These are phyloP conservation scores for Conticribra guillardii DNA, from an alignment of 108 stramenopile species.

Conservation along the genomic window DNA sequence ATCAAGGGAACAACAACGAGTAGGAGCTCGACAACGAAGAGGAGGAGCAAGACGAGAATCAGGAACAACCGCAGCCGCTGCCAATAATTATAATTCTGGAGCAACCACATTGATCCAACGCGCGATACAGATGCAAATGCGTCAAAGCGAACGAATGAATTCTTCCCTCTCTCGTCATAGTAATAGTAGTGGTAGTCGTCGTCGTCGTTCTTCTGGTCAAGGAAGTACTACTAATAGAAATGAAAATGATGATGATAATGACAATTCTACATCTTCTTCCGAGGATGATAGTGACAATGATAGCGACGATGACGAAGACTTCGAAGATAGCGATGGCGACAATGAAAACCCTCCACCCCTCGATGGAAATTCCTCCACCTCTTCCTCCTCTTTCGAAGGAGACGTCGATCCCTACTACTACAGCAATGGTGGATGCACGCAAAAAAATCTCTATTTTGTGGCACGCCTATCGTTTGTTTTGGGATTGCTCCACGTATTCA, in stretches of 20 bases:
- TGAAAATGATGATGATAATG: conserved; percentile 7
- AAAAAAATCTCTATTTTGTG: conserved; percentile 32
- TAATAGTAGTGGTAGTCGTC: too few relatives aligned
- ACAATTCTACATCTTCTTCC: background rate
- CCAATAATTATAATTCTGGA: background rate
- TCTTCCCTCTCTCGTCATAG: conserved; percentile 1
- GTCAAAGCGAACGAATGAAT: conserved; percentile 25
- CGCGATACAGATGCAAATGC: conserved; percentile 31
- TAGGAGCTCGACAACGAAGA: background rate
- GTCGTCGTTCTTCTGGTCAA: too few relatives aligned
- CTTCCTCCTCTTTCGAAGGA: background rate
- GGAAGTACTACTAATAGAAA: background rate
- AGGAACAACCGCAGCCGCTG: background rate
- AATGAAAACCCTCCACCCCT: too few relatives aligned
- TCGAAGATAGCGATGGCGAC: background rate
- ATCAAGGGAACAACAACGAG: too few relatives aligned
- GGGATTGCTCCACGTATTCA: conserved; percentile 37
- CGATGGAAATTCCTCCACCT: background rate
- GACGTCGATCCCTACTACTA: background rate
- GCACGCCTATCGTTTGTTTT: conserved; percentile 33
- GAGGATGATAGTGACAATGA: conserved; percentile 17
- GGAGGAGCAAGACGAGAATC: background rate
- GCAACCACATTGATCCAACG: conserved; percentile 25
- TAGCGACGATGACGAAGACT: background rate
- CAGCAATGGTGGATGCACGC: conserved; percentile 52